Evolutionary conservation across 2,329 filamentous ascomycete genomes (phyloP), one percentile per base, ranked within the genome.

Genomic region (Fusarium piperis): DNA sequence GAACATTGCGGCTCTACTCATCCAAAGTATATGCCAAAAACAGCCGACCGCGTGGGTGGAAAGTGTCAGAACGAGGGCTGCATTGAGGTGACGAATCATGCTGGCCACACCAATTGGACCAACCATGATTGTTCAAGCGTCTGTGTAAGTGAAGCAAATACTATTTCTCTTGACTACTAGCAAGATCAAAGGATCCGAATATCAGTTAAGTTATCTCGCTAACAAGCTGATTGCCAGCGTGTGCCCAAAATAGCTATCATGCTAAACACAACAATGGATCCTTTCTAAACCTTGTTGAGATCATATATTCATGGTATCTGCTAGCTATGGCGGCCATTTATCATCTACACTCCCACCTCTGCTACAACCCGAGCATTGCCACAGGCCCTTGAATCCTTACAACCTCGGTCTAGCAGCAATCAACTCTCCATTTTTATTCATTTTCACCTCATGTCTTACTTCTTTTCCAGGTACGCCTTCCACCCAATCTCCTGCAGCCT

Each of bases 401-500:
- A 55, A 16, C 52, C 33, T 55, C 6, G 52, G 38, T 55, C 52
- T 55, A 55, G 33, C 51, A 53, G 15, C 9, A 33, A 36, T 55
- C 52, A 55, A 55, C 32, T 12, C n/a, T 32, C 46, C 26, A 13
- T 36, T 23, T 36, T 36, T 38, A 26, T 28, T 55, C 20, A 12
- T 38, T 28, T 55, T 36, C 51, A 11, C 51, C 35, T 26, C 20
- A n/a, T 9, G 16, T 38, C 52, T 55, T 55, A 55, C 52, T 55
- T 55, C 52, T 36, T 55, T 26, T 55, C 52, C 20, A 55, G 23
- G 23, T 55, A 55, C 33, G 32, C 52, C 26, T 52, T 57, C 28
- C 58, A 28, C 2, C 36, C 44, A 53, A 44, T 36, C 33, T 88
- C 85, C 67, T 86, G 79, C 69, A 94, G 76, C 75, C 79, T 85